These are phyloP conservation scores for Annulohypoxylon moriforme DNA, from an alignment of 495 filamentous ascomycete genomes.

Conservation along the genomic window DNA sequence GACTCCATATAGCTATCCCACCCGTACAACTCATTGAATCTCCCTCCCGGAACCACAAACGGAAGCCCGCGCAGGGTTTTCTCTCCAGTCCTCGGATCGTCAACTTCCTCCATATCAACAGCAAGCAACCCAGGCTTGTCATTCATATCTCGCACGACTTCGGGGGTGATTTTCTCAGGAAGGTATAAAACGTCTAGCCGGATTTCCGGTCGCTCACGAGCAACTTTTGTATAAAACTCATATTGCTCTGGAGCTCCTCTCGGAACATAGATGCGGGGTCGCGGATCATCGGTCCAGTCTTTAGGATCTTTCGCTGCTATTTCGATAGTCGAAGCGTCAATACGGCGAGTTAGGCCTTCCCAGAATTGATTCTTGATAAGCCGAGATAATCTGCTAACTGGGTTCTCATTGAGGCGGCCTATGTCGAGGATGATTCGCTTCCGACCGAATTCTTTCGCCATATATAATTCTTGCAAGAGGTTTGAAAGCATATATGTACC, in stretches of 20 bases:
- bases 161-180: slow-evolving; percentile 76
- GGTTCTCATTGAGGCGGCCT: slow-evolving; percentile 88
- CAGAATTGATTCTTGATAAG: slow-evolving; percentile 91
- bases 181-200: slow-evolving; percentile 86
- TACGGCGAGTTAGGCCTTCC: slow-evolving; percentile 85
- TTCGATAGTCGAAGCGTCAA: slow-evolving; percentile 89
- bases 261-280: slow-evolving; percentile 92
- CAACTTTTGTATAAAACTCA: slow-evolving; percentile 85
- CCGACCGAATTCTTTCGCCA: slow-evolving; percentile 86
- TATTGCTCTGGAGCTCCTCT: slow-evolving; percentile 85
- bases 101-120: slow-evolving; percentile 82
- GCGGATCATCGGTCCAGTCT: slow-evolving; percentile 87
- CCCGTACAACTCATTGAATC: slow-evolving; percentile 96
- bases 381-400: slow-evolving; percentile 84
- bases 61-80: slow-evolving; percentile 80
- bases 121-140: slow-evolving; percentile 88
- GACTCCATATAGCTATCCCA: slow-evolving; percentile 99
- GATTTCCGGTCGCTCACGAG: slow-evolving; percentile 78
- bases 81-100: slow-evolving; percentile 71
- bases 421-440: slow-evolving; percentile 89
- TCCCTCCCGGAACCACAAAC: slow-evolving; percentile 93
- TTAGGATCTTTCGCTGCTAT: slow-evolving; percentile 87
- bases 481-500: slow-evolving; percentile 97
- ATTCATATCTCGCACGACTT: slow-evolving; percentile 78
- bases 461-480: slow-evolving; percentile 89